Evolutionary conservation across 306 rosid genomes (phyloP).

Genomic region (Spatholobus suberectus): DNA sequence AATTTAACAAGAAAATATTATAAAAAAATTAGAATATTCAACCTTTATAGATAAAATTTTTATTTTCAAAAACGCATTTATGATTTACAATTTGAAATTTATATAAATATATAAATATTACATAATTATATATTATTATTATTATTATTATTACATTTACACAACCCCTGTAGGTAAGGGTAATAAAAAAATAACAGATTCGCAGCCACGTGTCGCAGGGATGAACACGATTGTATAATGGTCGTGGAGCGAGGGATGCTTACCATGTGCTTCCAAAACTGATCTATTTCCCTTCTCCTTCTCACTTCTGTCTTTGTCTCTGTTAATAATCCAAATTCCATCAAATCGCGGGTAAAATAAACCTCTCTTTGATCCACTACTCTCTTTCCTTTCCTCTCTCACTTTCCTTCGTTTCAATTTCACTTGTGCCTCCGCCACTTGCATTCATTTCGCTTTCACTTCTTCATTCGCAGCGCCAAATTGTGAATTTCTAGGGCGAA

Average conservation of each 20-base stretch:
- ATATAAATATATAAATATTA: background rate
- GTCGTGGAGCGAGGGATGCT: conserved; percentile 8
- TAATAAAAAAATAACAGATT: background rate
- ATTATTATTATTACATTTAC: background rate
- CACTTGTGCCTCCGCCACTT: background rate
- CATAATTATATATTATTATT: too few relatives aligned
- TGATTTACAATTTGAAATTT: background rate
- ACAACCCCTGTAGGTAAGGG: background rate
- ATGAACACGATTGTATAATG: conserved; percentile 22
- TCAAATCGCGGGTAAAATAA: conserved; percentile 35
- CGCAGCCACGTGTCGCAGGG: conserved; percentile 33
- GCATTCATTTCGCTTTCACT: conserved; percentile 26
- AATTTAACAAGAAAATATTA: too few relatives aligned
- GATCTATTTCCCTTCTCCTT: conserved; percentile 21
- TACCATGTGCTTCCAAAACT: conserved; percentile 26
- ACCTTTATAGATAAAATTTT: too few relatives aligned
- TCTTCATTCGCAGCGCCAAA: background rate
- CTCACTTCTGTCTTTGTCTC: background rate
- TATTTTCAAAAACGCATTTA: background rate
- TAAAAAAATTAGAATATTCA: too few relatives aligned
- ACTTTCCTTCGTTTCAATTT: conserved; percentile 20
- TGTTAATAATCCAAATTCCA: conserved; percentile 5
- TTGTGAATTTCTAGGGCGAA: conserved; percentile 26
- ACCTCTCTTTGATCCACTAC: background rate
- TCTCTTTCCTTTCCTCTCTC: background rate